Conservation (phyloP, 805 yeast genomes). For the Metschnikowia orientalis region DNA sequence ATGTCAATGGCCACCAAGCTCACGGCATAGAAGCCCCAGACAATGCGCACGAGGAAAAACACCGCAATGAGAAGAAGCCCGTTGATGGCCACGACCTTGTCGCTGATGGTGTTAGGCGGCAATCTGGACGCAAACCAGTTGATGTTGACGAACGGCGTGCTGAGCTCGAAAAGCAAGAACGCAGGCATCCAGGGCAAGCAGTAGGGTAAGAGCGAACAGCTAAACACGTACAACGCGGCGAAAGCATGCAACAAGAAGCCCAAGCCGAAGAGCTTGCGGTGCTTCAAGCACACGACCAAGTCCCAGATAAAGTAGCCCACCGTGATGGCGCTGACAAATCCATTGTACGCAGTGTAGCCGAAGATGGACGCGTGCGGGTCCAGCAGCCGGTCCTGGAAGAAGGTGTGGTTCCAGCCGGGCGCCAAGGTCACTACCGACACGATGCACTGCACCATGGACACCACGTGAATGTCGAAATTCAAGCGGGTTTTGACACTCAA, state of each 20-base stretch:
- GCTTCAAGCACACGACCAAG: slow-evolving; percentile 56
- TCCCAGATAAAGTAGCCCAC: slow-evolving; percentile 94
- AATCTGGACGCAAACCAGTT: slow-evolving; percentile 86
- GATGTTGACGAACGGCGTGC: slow-evolving; percentile 91
- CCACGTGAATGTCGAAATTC: slow-evolving; percentile 88
- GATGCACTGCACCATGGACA: slow-evolving; percentile 79
- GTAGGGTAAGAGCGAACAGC: slow-evolving; percentile 61
- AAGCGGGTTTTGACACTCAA: slow-evolving; percentile 44
- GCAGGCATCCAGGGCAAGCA: slow-evolving; percentile 78
- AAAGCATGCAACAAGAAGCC: slow-evolving; percentile 81
- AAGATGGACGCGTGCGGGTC: slow-evolving; percentile 45
- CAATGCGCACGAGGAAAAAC: slow-evolving; percentile 73
- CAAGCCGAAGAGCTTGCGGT: slow-evolving; percentile 67
- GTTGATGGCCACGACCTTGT: slow-evolving; percentile 52
- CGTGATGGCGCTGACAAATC: slow-evolving; percentile 67
- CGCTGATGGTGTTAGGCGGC: slow-evolving; percentile 62
- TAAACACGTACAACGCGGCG: slow-evolving; percentile 74
- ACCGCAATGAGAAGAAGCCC: slow-evolving; percentile 65
- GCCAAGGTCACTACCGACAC: slow-evolving; percentile 54
- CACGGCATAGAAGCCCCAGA: slow-evolving; percentile 85
- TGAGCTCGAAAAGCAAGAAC: slow-evolving; percentile 78
- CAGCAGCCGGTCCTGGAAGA: slow-evolving; percentile 31
- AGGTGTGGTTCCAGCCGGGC: slow-evolving; percentile 62
- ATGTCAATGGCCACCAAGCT: slow-evolving; percentile 45
- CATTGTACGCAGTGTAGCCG: slow-evolving; percentile 74